Evolutionary conservation across 2,329 filamentous ascomycete genomes (phyloP).

Genomic region (Fusarium kyushuense): DNA sequence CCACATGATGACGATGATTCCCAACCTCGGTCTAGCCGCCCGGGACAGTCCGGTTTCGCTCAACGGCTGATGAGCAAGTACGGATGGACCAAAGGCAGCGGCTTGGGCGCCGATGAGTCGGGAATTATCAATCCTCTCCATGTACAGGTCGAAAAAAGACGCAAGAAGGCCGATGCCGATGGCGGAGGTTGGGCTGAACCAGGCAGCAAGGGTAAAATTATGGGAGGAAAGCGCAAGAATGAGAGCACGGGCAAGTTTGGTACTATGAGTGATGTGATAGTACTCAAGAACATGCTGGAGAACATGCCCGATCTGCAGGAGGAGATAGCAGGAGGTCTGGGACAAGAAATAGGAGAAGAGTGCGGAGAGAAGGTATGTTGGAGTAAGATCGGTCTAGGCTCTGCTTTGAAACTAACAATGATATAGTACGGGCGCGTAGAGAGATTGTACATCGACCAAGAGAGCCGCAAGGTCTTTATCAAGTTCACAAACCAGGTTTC

Average conservation of each 20-base stretch:
- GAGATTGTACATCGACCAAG: constrained; percentile 78
- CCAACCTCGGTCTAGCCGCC: constrained; percentile 70
- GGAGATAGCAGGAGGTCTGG: constrained; percentile 81
- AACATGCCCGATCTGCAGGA: constrained; percentile 79
- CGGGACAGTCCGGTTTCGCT: constrained; percentile 87
- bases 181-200: constrained; percentile 82
- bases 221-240: constrained; percentile 75
- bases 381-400: background rate
- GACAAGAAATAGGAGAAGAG: constrained; percentile 96
- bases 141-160: constrained; percentile 87
- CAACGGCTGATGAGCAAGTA: constrained; percentile 92
- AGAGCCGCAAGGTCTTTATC: constrained; percentile 82
- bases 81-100: constrained; percentile 89
- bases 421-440: constrained; percentile 83
- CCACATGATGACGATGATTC: constrained; percentile 48
- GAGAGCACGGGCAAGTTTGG: constrained; percentile 67
- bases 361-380: constrained; percentile 78
- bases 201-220: constrained; percentile 79
- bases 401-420: constrained; percentile 25
- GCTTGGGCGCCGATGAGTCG: constrained; percentile 82
- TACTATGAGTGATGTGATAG: constrained; percentile 83
- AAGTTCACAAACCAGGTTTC: constrained; percentile 90
- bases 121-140: constrained; percentile 88
- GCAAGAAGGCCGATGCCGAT: constrained; percentile 81
- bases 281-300: constrained; percentile 86